These are phyloP conservation scores for Abrus precatorius DNA, from an alignment of 306 rosid genomes.

Conservation along the genomic window DNA sequence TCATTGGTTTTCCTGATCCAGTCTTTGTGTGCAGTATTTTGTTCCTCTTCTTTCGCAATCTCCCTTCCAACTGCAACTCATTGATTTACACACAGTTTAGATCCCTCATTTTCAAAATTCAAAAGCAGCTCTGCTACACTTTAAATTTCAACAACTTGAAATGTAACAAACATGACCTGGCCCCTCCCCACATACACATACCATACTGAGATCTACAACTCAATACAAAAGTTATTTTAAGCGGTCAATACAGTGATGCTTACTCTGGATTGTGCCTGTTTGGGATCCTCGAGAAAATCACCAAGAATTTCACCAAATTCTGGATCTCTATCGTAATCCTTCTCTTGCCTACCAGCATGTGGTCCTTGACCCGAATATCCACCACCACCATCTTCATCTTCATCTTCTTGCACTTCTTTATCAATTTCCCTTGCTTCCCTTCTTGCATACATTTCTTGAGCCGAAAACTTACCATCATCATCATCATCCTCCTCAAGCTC, in stretches of 20 bases:
- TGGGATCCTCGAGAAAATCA: conserved; percentile 72
- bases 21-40: conserved; percentile 86
- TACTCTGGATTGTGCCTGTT: conserved; percentile 80
- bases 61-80: conserved; percentile 81
- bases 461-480: conserved; percentile 41
- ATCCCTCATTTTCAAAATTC: conserved; percentile 26
- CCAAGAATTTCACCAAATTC: conserved; percentile 87
- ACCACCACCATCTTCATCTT: conserved; percentile 38
- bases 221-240: neutral
- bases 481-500: conserved; percentile 44
- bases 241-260: conserved; percentile 36
- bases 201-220: neutral
- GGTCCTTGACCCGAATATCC: conserved; percentile 55
- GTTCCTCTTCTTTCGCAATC: conserved; percentile 86
- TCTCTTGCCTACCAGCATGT: conserved; percentile 60
- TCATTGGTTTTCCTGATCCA: conserved; percentile 79
- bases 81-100: conserved; percentile 5
- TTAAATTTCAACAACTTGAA: conserved; percentile 39
- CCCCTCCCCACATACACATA: too few relatives aligned
- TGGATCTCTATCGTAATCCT: conserved; percentile 80
- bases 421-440: conserved; percentile 59
- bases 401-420: conserved; percentile 38
- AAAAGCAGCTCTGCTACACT: conserved; percentile 24
- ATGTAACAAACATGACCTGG: conserved; percentile 22
- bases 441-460: conserved; percentile 47